These are phyloP conservation scores for Collybiopsis confluens DNA, from an alignment of 768 basidiomycete genomes.

Conservation along the genomic window DNA sequence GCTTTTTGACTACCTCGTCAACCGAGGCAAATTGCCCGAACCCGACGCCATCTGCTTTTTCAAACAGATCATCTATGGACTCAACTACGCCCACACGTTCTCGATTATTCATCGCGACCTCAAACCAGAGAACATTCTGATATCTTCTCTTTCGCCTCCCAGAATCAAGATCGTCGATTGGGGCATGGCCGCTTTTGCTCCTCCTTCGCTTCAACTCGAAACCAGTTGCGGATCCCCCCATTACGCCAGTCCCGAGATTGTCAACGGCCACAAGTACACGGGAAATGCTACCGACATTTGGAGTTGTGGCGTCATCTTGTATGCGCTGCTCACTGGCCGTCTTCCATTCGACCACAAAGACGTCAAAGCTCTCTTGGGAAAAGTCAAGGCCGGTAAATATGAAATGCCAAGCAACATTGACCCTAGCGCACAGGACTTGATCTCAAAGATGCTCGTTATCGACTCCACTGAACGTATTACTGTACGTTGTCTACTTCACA, in stretches of 20 bases:
- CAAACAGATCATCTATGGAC: slow-evolving; percentile 96
- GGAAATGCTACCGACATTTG: slow-evolving; percentile 98
- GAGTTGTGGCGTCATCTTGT: slow-evolving; percentile 93
- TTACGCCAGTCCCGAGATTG: slow-evolving; percentile 97
- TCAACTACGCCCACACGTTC: slow-evolving; percentile 98
- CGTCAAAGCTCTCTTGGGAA: slow-evolving; percentile 66
- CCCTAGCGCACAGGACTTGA: slow-evolving; percentile 77
- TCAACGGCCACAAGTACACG: slow-evolving; percentile 94
- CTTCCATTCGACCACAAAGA: slow-evolving; percentile 99
- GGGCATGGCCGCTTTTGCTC: slow-evolving; percentile 97
- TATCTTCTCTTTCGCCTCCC: slow-evolving; percentile 96
- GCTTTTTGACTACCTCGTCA: slow-evolving; percentile 97
- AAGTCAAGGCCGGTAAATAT: slow-evolving; percentile 85
- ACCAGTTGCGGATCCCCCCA: slow-evolving; percentile 96
- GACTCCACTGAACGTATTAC: slow-evolving; percentile 78
- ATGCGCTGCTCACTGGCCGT: slow-evolving; percentile 95
- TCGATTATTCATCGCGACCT: slow-evolving; percentile 99
- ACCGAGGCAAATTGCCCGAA: slow-evolving; percentile 93
- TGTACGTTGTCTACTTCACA: slow-evolving; percentile 38
- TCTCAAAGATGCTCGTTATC: slow-evolving; percentile 84
- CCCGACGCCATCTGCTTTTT: slow-evolving; percentile 93
- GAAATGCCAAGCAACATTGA: slow-evolving; percentile 80
- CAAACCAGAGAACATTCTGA: slow-evolving; percentile 95
- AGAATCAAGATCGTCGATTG: slow-evolving; percentile 98
- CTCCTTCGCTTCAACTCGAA: slow-evolving; percentile 88